Evolutionary conservation across 2,329 filamentous ascomycete genomes (phyloP).

Genomic region (Elsinoe arachidis): DNA sequence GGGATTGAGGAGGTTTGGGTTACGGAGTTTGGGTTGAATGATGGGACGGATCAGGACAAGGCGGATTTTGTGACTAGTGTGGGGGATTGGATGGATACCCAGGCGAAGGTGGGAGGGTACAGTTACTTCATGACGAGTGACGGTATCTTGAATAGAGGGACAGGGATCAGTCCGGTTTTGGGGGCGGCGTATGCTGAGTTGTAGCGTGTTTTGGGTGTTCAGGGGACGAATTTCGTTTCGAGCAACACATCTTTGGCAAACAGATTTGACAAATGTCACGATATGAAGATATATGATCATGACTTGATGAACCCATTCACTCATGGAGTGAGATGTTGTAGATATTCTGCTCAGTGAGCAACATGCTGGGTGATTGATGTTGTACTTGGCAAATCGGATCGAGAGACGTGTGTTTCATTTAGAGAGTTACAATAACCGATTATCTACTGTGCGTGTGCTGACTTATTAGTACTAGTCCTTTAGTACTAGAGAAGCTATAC

Average conservation of each 20-base stretch:
- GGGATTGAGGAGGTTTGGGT: conserved; percentile 42
- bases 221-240: background rate
- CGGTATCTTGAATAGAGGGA: conserved; percentile 28
- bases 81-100: conserved; percentile 38
- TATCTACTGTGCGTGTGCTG: too few relatives aligned
- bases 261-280: background rate
- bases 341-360: too few relatives aligned
- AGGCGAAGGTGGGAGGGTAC: conserved; percentile 34
- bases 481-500: too few relatives aligned
- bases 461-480: too few relatives aligned
- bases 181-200: background rate
- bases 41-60: conserved; percentile 34
- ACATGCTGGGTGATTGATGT: too few relatives aligned
- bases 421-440: too few relatives aligned
- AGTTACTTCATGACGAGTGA: conserved; percentile 30
- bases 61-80: conserved; percentile 43
- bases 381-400: too few relatives aligned
- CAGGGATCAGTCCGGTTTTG: conserved; percentile 10
- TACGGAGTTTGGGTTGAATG: conserved; percentile 54
- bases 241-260: background rate
- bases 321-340: too few relatives aligned
- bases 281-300: background rate
- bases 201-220: background rate
- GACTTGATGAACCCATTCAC: background rate
- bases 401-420: too few relatives aligned